Evolutionary conservation across 2,329 filamentous ascomycete species (phyloP), one percentile per base, ranked within the genome.

Genomic region (Epichloe typhina): DNA sequence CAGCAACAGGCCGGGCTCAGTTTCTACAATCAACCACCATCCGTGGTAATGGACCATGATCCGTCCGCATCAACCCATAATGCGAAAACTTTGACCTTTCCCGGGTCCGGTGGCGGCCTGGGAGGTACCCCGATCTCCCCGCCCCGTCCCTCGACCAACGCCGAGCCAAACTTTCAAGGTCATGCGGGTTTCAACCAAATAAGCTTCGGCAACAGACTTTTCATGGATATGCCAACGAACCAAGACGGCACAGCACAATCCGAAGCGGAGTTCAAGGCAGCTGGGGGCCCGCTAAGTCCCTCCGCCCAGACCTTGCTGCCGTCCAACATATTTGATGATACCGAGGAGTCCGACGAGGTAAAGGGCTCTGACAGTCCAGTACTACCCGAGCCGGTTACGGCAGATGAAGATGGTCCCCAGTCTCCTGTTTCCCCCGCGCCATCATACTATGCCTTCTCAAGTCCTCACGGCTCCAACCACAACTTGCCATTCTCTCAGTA

Each of bases 291-390:
- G 1, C 77, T 91, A 63, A 90, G 85, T 58, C 87, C 87, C 2
- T 85, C 84, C 4, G 87, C 86, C 2, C 82, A 84, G 31, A 77
- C 83, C 15, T 71, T 91, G 3, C 69, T 94, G 15, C 87, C 87
- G 0, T 85, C 86, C 5, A 72, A 70, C n/a, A 76, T 77, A 53
- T 70, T 79, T 54, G 80, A 84, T 48, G 83, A 86, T 56, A 63
- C 57, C n/a, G 70, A 82, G 43, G 82, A 83, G 46, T 44, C 33
- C 19, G 45, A 74, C 39, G 81, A 83, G 15, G 69, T 72, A n/a
- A 70, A 57, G 38, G 53, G 53, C 19, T 52, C 51, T 7, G 53
- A 55, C 4, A 68, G 61, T 17, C 67, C 69, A 1, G 69, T 60
- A 38, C 51, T 66, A 9, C 62, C 61, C 2, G 64, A 66, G 17